Evolutionary conservation across 768 basidiomycete species (phyloP), one percentile per base, ranked within the genome.

Genomic region (Serendipita sp.): DNA sequence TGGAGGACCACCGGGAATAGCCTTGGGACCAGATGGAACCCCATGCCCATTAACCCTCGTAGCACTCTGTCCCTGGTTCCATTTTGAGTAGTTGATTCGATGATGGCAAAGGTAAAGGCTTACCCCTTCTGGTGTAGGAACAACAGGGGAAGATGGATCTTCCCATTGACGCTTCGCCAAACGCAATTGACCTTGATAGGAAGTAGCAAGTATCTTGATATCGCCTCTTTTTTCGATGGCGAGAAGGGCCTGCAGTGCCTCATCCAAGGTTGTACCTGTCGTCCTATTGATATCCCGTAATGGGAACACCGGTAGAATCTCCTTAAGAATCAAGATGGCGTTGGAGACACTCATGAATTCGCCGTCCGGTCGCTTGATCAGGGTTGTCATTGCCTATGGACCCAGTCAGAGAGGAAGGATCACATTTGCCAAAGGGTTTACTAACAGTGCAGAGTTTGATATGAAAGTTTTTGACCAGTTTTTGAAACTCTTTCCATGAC

Each of bases 291-390:
- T 81, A 10, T 82, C 75, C 16, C 83, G 81, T 8, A 88, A 71
- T 32, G 95, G 95, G 75, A 96, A 96, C 60, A 90, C 86, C 0
- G 89, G 86, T 35, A 93, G 79, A 24, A 97, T 83, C 73, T 96
- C 91, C 71, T 93, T 91, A 68, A 96, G 78, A 34, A 99, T 86
- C 45, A 94, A 83, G 74, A 98, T 89, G n/a, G 91, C 82, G 71
- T 99, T 99, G 74, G 95, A 94, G 64, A 97, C 89, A 70, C 92
- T 92, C 89, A 97, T 95, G 73, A 94, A 98, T 70, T 94, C 94
- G 60, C 82, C 83, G 13, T 41, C 41, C 13, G 41, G 13, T 41
- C 1, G 92, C 87, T 70, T 86, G 81, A 67, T 34, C 3, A 60
- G 37, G 13, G 56, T 4, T 60, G 56, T 37, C 8, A 60, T 11